Conservation (phyloP, 805 yeast species). For the Cyberlindnera misumaiensis region DNA sequence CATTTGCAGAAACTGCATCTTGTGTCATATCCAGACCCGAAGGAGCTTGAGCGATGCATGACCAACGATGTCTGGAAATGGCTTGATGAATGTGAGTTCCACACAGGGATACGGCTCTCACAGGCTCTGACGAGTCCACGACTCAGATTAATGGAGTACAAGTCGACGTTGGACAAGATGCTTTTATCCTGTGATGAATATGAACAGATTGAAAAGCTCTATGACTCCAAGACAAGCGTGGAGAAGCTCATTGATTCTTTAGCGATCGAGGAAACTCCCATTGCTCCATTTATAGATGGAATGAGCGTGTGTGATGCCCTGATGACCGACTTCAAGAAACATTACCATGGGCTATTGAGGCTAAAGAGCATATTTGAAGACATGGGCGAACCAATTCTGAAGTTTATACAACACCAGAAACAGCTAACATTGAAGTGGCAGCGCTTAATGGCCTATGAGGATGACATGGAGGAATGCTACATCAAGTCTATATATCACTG, state of each 20-base stretch:
- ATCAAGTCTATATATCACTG: conserved; percentile 24
- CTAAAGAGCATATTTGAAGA: conserved; percentile 7
- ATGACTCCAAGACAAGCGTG: conserved; percentile 13
- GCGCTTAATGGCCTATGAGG: conserved; percentile 23
- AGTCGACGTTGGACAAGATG: conserved; percentile 12
- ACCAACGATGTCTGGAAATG: conserved; percentile 24
- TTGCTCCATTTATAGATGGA: background rate
- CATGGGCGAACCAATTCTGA: conserved; percentile 8
- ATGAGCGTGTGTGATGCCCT: background rate
- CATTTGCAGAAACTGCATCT: background rate
- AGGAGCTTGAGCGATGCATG: conserved; percentile 18
- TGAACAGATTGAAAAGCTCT: conserved; percentile 10
- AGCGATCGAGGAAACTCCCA: background rate
- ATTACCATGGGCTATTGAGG: background rate
- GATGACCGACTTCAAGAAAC: background rate
- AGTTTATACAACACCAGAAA: conserved; percentile 11
- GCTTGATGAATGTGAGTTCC: conserved; percentile 27
- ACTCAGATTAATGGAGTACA: conserved; percentile 23
- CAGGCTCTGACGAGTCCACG: conserved; percentile 28
- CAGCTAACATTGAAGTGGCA: conserved; percentile 24
- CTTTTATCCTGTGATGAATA: conserved; percentile 12
- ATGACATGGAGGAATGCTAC: conserved; percentile 12
- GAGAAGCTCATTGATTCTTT: conserved; percentile 11
- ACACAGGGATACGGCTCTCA: conserved; percentile 22
- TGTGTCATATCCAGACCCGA: conserved; percentile 2